phyloP scores from a whole-genome alignment of 306 rosid genomes.

The Echinosophora koreensis region DNA sequence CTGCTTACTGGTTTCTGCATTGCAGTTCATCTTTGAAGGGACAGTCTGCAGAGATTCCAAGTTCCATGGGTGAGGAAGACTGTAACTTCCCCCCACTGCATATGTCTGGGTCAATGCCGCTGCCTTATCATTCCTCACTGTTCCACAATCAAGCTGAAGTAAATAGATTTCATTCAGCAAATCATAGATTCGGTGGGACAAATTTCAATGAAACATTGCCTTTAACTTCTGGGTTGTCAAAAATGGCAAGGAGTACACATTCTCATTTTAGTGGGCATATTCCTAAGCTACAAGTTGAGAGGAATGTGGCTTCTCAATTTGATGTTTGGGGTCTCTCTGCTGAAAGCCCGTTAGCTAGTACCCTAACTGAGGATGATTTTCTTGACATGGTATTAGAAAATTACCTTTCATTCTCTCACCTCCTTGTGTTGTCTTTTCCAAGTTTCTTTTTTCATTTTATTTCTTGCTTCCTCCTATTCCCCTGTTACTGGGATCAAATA shows the following conservation, averaged over 20 bases:
- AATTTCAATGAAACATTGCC: slow-evolving; percentile 47
- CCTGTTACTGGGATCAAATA: not conserved
- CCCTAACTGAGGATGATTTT: slow-evolving; percentile 76
- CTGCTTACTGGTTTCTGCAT: slow-evolving; percentile 48
- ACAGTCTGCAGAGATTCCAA: slow-evolving; percentile 53
- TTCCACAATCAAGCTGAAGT: slow-evolving; percentile 64
- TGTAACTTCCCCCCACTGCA: slow-evolving; percentile 49
- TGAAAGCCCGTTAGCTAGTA: slow-evolving; percentile 63
- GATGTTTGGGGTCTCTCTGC: slow-evolving; percentile 64
- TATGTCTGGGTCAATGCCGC: slow-evolving; percentile 68
- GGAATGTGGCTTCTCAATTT: slow-evolving; percentile 54
- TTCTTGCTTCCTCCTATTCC: not conserved
- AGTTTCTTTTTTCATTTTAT: too few species aligned
- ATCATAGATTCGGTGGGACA: slow-evolving; percentile 57
- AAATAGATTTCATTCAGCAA: slow-evolving; percentile 53
- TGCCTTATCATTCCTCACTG: slow-evolving; percentile 56
- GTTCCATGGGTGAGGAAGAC: slow-evolving; percentile 58
- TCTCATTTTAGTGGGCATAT: slow-evolving; percentile 47
- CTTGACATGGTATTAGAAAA: slow-evolving; percentile 71
- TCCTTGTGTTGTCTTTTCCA: not conserved
- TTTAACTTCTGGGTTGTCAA: slow-evolving; percentile 46
- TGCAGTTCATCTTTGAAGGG: slow-evolving; percentile 61
- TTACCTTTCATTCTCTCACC: slow-evolving; percentile 18
- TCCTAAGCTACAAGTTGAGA: slow-evolving; percentile 52
- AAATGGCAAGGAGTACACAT: slow-evolving; percentile 54